These are phyloP conservation scores for Musa schizocarpa DNA, from an alignment of 176 grass and related monocot genomes.

Conservation along the genomic window DNA sequence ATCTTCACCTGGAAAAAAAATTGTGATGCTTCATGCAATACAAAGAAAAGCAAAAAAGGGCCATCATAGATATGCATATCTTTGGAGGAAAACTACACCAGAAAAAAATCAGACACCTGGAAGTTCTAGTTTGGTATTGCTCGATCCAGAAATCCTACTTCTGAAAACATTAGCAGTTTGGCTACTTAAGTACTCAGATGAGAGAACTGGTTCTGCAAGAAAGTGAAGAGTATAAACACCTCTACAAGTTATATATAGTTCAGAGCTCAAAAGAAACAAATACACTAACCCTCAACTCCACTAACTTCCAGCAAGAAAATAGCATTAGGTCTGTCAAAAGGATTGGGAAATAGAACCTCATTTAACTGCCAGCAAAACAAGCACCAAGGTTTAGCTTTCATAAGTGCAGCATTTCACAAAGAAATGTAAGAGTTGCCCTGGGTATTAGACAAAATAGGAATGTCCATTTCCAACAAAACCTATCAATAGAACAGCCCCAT, in stretches of 20 bases:
- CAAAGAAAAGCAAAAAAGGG: slow-evolving; percentile 11
- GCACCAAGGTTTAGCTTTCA: slow-evolving; percentile 22
- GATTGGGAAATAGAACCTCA: slow-evolving; percentile 66
- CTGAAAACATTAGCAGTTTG: slow-evolving; percentile 36
- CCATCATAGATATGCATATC: slow-evolving; percentile 1
- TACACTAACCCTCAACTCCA: slow-evolving; percentile 47
- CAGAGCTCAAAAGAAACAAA: neutral
- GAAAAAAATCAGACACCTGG: slow-evolving; percentile 48
- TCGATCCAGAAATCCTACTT: slow-evolving; percentile 47
- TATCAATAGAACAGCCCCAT: neutral
- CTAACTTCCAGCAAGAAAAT: slow-evolving; percentile 70
- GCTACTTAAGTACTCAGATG: slow-evolving; percentile 34
- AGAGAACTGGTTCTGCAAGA: slow-evolving; percentile 21
- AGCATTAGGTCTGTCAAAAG: slow-evolving; percentile 66
- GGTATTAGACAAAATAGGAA: neutral
- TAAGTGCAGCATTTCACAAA: neutral
- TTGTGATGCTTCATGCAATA: slow-evolving; percentile 15
- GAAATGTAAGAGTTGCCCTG: neutral
- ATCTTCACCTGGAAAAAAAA: slow-evolving; percentile 51
- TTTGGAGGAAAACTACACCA: slow-evolving; percentile 15
- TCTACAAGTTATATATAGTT: slow-evolving; percentile 11
- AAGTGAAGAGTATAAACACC: slow-evolving; percentile 12
- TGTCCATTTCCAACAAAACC: neutral
- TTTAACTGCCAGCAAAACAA: slow-evolving; percentile 49
- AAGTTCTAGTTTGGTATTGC: slow-evolving; percentile 35